A percentile compares a stretch with the other conserved stretches of the same genome.
Evolutionary conservation across 2,329 filamentous ascomycete genomes (phyloP).

Genomic region (Fusarium tricinctum): DNA sequence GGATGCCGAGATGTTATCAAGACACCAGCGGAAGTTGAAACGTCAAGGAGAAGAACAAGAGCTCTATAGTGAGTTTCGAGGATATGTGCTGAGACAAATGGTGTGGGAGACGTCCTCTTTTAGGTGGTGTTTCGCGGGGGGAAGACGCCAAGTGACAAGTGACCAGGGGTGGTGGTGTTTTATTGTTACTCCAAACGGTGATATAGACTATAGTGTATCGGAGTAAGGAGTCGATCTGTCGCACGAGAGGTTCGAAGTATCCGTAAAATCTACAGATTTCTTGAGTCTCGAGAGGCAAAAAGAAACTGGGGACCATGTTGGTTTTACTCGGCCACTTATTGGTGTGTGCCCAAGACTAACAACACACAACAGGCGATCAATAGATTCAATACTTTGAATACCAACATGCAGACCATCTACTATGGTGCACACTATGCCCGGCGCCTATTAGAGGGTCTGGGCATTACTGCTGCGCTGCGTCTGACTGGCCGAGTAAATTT

Average conservation of each 20-base stretch:
- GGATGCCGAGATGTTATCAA: conserved; percentile 36
- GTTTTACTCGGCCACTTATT: conserved; percentile 22
- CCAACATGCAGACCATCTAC: no score
- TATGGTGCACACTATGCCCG: conserved; percentile 12
- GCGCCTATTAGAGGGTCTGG: conserved; percentile 48
- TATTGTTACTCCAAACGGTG: conserved; percentile 19
- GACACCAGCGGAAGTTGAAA: conserved; percentile 46
- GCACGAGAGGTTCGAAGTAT: conserved; percentile 18
- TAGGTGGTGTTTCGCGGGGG: conserved; percentile 46
- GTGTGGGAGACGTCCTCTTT: conserved; percentile 39
- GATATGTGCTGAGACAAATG: conserved; percentile 45
- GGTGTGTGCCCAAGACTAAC: background rate
- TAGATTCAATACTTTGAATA: background rate
- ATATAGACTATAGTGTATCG: conserved; percentile 16
- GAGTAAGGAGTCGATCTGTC: conserved; percentile 34
- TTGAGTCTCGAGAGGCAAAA: conserved; percentile 3
- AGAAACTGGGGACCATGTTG: conserved; percentile 26
- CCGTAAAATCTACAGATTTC: no score
- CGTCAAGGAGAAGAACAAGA: conserved; percentile 40
- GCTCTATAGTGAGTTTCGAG: conserved; percentile 31
- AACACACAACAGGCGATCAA: conserved; percentile 4
- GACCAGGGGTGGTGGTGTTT: conserved; percentile 22
- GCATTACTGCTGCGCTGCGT: conserved; percentile 24
- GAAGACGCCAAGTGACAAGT: background rate
- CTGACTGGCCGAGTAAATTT: conserved; percentile 51